These are phyloP conservation scores for Xylaria sp. DNA, from an alignment of 2,329 filamentous ascomycete species.

Conservation along the genomic window DNA sequence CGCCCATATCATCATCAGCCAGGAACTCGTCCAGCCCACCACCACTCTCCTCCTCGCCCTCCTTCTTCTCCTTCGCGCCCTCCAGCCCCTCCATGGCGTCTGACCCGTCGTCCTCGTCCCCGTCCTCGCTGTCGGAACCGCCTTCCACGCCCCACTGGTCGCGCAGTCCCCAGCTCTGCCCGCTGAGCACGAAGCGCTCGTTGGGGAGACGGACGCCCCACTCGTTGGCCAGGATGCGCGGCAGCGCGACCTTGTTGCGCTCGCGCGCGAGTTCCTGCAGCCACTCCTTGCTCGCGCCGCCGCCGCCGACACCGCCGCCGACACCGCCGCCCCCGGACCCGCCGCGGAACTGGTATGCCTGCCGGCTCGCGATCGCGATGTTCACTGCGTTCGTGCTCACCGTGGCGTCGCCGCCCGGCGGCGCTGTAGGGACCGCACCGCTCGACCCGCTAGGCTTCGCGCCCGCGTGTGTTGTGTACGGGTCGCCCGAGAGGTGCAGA, in stretches of 20 bases:
- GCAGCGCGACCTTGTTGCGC: slow-evolving; percentile 74
- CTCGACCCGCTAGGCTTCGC: slow-evolving; percentile 61
- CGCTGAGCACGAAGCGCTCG: slow-evolving; percentile 75
- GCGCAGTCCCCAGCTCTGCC: slow-evolving; percentile 71
- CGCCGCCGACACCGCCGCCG: slow-evolving; percentile 55
- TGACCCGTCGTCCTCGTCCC: slow-evolving; percentile 43
- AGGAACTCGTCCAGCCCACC: slow-evolving; percentile 65
- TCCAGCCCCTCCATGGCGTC: slow-evolving; percentile 64
- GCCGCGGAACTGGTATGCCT: slow-evolving; percentile 75
- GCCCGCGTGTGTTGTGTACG: slow-evolving; percentile 70
- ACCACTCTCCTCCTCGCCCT: slow-evolving; percentile 58
- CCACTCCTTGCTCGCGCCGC: slow-evolving; percentile 77
- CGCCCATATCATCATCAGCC: slow-evolving; percentile 64
- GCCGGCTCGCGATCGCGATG: slow-evolving; percentile 75
- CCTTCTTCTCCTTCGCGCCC: slow-evolving; percentile 51
- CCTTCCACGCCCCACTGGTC: slow-evolving; percentile 63
- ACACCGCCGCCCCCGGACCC: slow-evolving; percentile 59
- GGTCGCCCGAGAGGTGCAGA: slow-evolving; percentile 74
- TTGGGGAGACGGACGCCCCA: slow-evolving; percentile 75
- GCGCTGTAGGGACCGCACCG: slow-evolving; percentile 61
- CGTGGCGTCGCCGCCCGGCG: slow-evolving; percentile 62
- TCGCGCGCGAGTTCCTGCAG: slow-evolving; percentile 78
- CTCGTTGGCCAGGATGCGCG: slow-evolving; percentile 70
- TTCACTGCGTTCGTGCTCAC: slow-evolving; percentile 75
- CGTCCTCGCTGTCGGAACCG: slow-evolving; percentile 14